Percentiles rank a stretch among this genome's conserved stretches.
phyloP scores from a whole-genome alignment of 1,284 basidiomycete genomes.

The Tilletia caries region DNA sequence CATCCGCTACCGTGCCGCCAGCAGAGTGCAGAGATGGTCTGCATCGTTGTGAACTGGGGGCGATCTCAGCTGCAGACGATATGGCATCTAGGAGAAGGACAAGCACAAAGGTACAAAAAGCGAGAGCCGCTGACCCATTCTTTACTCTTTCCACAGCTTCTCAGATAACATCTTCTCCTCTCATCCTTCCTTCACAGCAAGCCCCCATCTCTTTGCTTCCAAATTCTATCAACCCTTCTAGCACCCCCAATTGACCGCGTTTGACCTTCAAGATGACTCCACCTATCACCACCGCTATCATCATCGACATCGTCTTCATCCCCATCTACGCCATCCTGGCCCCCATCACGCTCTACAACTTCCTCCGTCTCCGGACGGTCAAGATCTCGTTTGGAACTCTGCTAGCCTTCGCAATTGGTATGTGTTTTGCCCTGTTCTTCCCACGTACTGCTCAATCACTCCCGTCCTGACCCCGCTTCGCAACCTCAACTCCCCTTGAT shows the following conservation, averaged over 20 bases:
- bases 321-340: slow-evolving; percentile 24
- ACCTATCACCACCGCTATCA: slow-evolving; percentile 7
- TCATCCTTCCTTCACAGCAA: neutral
- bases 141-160: neutral
- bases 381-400: neutral
- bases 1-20: too few relatives aligned
- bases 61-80: too few relatives aligned
- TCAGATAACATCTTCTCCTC: neutral
- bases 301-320: slow-evolving; percentile 28
- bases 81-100: too few relatives aligned
- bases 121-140: neutral
- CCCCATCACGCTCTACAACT: slow-evolving; percentile 18
- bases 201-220: neutral
- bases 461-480: slow-evolving; percentile 16
- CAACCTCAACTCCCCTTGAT: neutral
- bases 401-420: neutral
- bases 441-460: slow-evolving; percentile 23
- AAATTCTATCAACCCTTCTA: too few relatives aligned
- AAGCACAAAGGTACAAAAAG: neutral
- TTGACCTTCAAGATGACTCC: neutral
- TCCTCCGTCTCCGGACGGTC: slow-evolving; percentile 20
- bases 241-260: neutral
- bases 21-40: too few relatives aligned
- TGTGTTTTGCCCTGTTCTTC: neutral
- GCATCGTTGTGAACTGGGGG: too few relatives aligned